Evolutionary conservation across 1,284 basidiomycete genomes (phyloP), one percentile per base, ranked within the genome.

Genomic region (Ganoderma resinaceum): DNA sequence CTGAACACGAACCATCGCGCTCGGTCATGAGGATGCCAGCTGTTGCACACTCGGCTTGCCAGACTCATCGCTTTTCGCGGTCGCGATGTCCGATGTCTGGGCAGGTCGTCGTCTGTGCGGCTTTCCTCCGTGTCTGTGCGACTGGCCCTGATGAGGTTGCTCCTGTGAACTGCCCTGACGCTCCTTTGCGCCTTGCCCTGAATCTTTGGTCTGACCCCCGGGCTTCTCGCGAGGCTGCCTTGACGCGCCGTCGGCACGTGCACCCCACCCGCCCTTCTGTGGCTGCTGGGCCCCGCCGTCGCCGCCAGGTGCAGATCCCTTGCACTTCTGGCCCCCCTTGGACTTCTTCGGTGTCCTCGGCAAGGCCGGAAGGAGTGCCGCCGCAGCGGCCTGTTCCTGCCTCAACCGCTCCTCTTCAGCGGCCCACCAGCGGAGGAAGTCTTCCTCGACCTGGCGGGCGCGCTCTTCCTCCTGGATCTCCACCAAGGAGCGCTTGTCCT

Each of bases 381-480:
- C 68, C 20, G 63, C 29, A 6, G 68, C 67, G 37, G 52, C 65
- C 61, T 76, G 66, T 63, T 74, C 75, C 40, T 64, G 74, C 76
- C 89, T 86, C 49, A 82, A 73, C 14, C 92, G 84, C 69, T 89
- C 89, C 80, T 96, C 93, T 78, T 96, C 95, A 6, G 86, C 89
- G 1, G 87, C 83, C 95, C 95, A 96, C 95, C 95, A 96, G 71
- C 83, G 85, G 78, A 96, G 79, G 76, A 96, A 97, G 66, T 94
- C 92, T 2, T 83, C 88, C 79, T 96, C 95, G 42, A 84, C 84
- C 69, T 85, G 87, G 43, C 84, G 83, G 2, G 83, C 88, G 42
- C 84, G 81, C 78, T 96, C 95, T 78, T 97, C 94, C 68, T 90
- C 89, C 78, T 96, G 95, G 57, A 97, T 97, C 73, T 96, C 90